Evolutionary conservation across 2,329 filamentous ascomycete species (phyloP).

Genomic region (Hymenoscyphus fructigenus): DNA sequence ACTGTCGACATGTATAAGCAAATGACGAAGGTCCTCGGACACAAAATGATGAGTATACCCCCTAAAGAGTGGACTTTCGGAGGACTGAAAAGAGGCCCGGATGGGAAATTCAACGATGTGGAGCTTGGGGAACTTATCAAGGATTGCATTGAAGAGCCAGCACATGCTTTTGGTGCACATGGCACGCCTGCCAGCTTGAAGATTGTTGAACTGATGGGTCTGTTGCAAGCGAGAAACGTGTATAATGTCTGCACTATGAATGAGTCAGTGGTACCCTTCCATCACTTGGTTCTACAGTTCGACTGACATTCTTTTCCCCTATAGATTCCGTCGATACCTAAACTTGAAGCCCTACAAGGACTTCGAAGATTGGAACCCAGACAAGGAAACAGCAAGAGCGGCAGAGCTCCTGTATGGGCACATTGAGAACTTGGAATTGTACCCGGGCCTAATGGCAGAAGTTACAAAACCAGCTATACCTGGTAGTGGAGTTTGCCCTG

Average conservation of each 20-base stretch:
- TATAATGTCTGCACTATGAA: constrained; percentile 54
- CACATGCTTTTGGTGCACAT: constrained; percentile 52
- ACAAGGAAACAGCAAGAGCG: constrained; percentile 47
- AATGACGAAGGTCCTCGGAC: constrained; percentile 41
- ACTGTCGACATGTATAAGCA: constrained; percentile 44
- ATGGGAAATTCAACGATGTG: constrained; percentile 45
- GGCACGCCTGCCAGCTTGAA: constrained; percentile 47
- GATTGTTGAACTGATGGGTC: constrained; percentile 48
- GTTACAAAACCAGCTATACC: constrained; percentile 53
- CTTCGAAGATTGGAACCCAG: constrained; percentile 52
- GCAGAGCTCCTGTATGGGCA: constrained; percentile 48
- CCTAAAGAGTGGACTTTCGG: constrained; percentile 45
- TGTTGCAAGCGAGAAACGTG: constrained; percentile 44
- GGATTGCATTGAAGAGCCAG: constrained; percentile 47
- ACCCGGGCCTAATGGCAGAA: constrained; percentile 57
- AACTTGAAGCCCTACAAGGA: constrained; percentile 49
- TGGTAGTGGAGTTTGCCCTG: constrained; percentile 46
- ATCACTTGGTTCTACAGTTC: not conserved
- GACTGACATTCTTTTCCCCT: constrained; percentile 1
- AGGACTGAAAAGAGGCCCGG: constrained; percentile 40
- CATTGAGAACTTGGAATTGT: constrained; percentile 55
- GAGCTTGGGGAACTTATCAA: constrained; percentile 47
- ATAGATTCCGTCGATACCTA: constrained; percentile 50
- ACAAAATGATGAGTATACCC: constrained; percentile 37
- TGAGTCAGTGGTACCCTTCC: constrained; percentile 39